Evolutionary conservation across 208 protist genomes (phyloP), one percentile per base, ranked within the genome.

Genomic region (Acanthamoeba quina): DNA sequence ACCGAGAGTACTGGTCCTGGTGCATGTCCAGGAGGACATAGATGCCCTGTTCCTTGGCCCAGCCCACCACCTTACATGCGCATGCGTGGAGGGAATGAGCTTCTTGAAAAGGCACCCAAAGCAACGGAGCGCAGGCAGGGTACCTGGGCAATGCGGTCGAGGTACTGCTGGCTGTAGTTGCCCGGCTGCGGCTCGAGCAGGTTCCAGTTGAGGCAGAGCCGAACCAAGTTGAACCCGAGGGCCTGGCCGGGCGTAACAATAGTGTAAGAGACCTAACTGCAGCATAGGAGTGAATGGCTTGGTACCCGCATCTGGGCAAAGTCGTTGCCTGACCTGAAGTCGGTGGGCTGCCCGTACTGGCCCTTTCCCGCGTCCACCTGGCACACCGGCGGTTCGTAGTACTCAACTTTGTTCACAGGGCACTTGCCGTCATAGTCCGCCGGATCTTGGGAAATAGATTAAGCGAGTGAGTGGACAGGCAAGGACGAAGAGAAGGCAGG

Each of bases 1-100:
- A 82, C 10, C 72, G 13, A 11, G 72, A 82, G 72, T 82, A 82
- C 72, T 82, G 72, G 72, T 82, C 72, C 72, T 82, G 72, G 72
- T 82, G 72, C 72, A 82, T 82, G 72, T 82, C 72, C 72, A 82
- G 26, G 19, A 82, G 13, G 37, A 54, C 4, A 41, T 82, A 82
- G 41, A 82, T 54, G 13, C 41, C 41, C 72, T 82, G 72, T 26
- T 82, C 72, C 44, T 82, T 82, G 34, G 72, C 72, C 72, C 72
- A 82, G 9, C 19, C 72, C 21, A 82, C 72, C 3, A 54, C 72
- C 72, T 78, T 34, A 17, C 0, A 3, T 29, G 31, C 66, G 54
- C 54, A 60, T 60, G 19, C 17, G 2, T 17, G 17, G 13, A 49
- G 11, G 6, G 26, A 29, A 64, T 58, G 54, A 58, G 19, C 19